A percentile compares a stretch with the other conserved stretches of the same genome.
These are phyloP conservation scores for Entrophospora sp. DNA, from an alignment of 192 early-diverging fungal species.

Conservation along the genomic window DNA sequence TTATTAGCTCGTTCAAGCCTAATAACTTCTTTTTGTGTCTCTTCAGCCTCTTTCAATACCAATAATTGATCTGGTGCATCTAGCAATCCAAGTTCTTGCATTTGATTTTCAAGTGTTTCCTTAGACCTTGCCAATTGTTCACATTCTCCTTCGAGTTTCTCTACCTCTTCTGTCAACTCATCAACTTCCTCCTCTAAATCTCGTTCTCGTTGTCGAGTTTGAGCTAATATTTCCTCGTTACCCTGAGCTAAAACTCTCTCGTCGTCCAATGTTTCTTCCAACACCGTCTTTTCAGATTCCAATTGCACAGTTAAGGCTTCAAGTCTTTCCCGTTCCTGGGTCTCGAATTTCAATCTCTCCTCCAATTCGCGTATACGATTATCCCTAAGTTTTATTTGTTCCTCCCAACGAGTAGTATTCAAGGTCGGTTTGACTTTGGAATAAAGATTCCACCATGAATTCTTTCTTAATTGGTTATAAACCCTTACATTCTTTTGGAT, in stretches of 20 bases:
- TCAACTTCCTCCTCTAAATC: constrained; percentile 55
- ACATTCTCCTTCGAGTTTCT: constrained; percentile 59
- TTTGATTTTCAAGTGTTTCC: constrained; percentile 37
- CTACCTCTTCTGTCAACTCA: constrained; percentile 53
- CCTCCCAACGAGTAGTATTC: constrained; percentile 70
- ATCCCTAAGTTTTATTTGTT: constrained; percentile 69
- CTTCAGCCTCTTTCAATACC: constrained; percentile 47
- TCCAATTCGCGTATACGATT: constrained; percentile 65
- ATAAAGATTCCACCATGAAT: constrained; percentile 96
- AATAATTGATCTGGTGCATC: constrained; percentile 38
- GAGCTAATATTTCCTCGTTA: constrained; percentile 74
- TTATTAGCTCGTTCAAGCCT: constrained; percentile 58
- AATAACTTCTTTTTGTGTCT: constrained; percentile 50
- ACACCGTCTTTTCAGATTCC: constrained; percentile 56
- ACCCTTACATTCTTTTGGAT: constrained; percentile 93
- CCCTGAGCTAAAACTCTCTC: constrained; percentile 70
- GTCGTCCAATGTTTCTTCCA: constrained; percentile 62
- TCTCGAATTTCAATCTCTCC: constrained; percentile 51
- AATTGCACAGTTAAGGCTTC: constrained; percentile 51
- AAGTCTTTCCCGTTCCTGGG: constrained; percentile 44
- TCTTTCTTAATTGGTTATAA: constrained; percentile 82
- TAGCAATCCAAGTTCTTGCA: constrained; percentile 25
- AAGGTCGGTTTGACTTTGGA: constrained; percentile 84
- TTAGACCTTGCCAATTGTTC: constrained; percentile 38
- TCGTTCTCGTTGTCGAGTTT: constrained; percentile 66